phyloP scores from a whole-genome alignment of 805 yeast genomes.

The Starmerella sirachaensis region DNA sequence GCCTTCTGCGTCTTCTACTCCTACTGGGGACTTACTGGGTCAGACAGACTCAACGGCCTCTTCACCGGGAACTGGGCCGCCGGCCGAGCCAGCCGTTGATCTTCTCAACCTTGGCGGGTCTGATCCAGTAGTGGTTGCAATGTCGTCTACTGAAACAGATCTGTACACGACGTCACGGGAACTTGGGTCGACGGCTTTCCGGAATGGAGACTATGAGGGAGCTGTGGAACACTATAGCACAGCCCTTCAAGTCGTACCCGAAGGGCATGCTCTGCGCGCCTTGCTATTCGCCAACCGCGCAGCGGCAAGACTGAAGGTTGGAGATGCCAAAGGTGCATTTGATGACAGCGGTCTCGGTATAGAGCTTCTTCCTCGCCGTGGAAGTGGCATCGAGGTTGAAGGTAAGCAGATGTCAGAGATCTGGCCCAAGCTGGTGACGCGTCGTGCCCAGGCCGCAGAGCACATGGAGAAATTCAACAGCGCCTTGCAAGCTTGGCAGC shows the following conservation, averaged over 20 bases:
- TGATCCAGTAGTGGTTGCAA: constrained; percentile 16
- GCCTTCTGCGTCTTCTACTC: not conserved
- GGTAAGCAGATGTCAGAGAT: constrained; percentile 52
- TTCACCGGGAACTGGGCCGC: not conserved
- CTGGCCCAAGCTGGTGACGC: constrained; percentile 57
- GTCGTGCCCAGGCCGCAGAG: constrained; percentile 78
- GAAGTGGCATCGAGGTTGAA: constrained; percentile 28
- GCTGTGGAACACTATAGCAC: constrained; percentile 53
- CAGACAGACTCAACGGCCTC: not conserved
- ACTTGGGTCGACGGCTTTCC: constrained; percentile 52
- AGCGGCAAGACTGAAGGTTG: constrained; percentile 51
- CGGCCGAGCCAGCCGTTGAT: constrained; percentile 12
- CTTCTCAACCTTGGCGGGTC: constrained; percentile 15
- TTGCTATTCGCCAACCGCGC: constrained; percentile 68
- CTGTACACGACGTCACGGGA: constrained; percentile 25
- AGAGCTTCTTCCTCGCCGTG: constrained; percentile 26
- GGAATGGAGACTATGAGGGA: constrained; percentile 66
- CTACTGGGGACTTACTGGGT: no score
- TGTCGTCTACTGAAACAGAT: constrained; percentile 25
- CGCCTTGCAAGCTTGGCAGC: constrained; percentile 50
- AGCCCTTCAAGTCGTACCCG: constrained; percentile 48
- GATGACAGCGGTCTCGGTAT: constrained; percentile 40
- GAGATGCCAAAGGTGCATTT: constrained; percentile 49
- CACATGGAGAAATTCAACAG: constrained; percentile 56
- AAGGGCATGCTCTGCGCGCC: constrained; percentile 50